These are phyloP conservation scores for Coemansia brasiliensis DNA, from an alignment of 192 early-diverging fungal species.

Conservation along the genomic window DNA sequence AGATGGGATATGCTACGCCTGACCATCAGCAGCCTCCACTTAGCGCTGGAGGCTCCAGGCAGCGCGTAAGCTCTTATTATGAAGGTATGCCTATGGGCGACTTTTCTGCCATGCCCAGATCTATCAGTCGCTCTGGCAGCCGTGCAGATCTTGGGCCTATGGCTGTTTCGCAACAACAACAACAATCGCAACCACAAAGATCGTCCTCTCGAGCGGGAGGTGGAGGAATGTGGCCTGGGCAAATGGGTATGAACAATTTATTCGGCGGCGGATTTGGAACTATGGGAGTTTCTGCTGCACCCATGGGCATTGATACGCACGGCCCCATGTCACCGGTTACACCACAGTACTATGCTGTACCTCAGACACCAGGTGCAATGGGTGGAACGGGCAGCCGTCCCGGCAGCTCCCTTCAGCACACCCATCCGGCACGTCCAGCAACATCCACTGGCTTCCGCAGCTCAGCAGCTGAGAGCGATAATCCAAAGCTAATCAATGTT, in stretches of 20 bases:
- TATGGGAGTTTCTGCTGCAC: slow-evolving; percentile 22
- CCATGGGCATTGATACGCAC: background rate
- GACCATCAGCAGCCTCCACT: slow-evolving; percentile 20
- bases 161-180: slow-evolving; percentile 10
- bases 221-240: slow-evolving; percentile 34
- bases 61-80: slow-evolving; percentile 43
- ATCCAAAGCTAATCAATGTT: slow-evolving; percentile 43
- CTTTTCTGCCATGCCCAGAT: slow-evolving; percentile 23
- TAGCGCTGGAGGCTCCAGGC: slow-evolving; percentile 18
- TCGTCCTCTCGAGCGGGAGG: slow-evolving; percentile 41
- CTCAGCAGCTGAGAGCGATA: slow-evolving; percentile 19
- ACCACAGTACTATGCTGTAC: slow-evolving; percentile 18
- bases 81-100: slow-evolving; percentile 35
- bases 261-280: slow-evolving; percentile 54
- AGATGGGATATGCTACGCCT: slow-evolving; percentile 6
- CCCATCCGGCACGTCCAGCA: slow-evolving; percentile 33
- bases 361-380: slow-evolving; percentile 21
- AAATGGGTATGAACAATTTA: slow-evolving; percentile 24
- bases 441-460: slow-evolving; percentile 40
- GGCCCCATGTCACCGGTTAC: slow-evolving; percentile 28
- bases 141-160: slow-evolving; percentile 30
- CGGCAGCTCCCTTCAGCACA: slow-evolving; percentile 43
- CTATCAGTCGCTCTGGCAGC: slow-evolving; percentile 41
- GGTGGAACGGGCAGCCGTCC: slow-evolving; percentile 25
- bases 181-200: slow-evolving; percentile 22